Evolutionary conservation across 2,329 filamentous ascomycete species (phyloP).

Genomic region (Daldinia sp.): DNA sequence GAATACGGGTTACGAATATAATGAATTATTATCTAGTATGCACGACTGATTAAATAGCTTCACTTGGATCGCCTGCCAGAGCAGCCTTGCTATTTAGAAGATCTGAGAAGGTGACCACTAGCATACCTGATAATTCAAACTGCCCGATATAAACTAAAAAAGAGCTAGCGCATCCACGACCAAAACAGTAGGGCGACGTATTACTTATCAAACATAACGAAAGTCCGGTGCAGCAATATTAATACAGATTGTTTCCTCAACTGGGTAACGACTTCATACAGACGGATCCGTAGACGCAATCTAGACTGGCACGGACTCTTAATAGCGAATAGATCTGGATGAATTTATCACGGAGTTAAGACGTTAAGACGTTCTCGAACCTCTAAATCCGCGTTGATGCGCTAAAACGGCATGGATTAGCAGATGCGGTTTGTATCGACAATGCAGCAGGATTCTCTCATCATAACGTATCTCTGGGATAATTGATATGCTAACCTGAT

Average conservation of each 20-base stretch:
- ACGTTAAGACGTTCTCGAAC: neutral
- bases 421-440: neutral
- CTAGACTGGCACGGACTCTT: neutral
- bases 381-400: neutral
- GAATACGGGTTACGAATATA: too few species aligned
- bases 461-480: neutral
- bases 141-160: too few species aligned
- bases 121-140: too few species aligned
- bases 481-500: too few species aligned
- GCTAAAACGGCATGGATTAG: neutral
- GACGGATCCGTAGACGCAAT: neutral
- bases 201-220: neutral
- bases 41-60: too few species aligned
- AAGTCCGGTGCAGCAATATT: neutral
- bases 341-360: neutral
- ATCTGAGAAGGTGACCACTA: too few species aligned
- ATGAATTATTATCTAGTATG: too few species aligned
- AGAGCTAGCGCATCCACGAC: too few species aligned
- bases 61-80: too few species aligned
- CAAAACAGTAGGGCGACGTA: too few species aligned
- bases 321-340: neutral
- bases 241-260: conserved; percentile 1
- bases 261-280: neutral
- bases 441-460: neutral
- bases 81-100: too few species aligned